These are phyloP conservation scores for Fusarium mundagurra DNA, from an alignment of 2,329 filamentous ascomycete genomes.

Conservation along the genomic window DNA sequence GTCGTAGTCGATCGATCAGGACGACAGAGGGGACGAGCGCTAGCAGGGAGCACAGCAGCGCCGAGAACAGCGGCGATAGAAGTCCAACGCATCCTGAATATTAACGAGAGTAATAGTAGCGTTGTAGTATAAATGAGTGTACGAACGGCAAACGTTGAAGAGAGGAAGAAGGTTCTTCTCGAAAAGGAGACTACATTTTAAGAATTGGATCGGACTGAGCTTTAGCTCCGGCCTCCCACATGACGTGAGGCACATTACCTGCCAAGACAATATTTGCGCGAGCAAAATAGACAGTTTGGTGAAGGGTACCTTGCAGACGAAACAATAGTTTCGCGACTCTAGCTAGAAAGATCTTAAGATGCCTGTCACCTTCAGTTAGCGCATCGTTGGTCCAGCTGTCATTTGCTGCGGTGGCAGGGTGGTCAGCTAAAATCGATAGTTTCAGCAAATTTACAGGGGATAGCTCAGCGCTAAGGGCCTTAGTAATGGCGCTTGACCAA, in stretches of 20 bases:
- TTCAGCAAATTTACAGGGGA: neutral
- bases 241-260: neutral
- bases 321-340: neutral
- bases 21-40: constrained; percentile 6
- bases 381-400: fast-evolving
- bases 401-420: neutral
- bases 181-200: neutral
- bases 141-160: neutral
- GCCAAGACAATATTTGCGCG: neutral
- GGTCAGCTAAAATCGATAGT: neutral
- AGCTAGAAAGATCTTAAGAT: neutral
- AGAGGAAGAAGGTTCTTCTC: neutral
- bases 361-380: neutral
- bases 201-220: neutral
- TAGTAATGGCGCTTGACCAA: neutral
- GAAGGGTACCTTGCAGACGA: neutral
- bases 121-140: neutral
- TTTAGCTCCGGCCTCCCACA: neutral
- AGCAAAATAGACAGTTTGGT: neutral
- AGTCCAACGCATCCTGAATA: constrained; percentile 26
- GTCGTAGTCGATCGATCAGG: neutral
- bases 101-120: constrained; percentile 14
- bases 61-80: constrained; percentile 19
- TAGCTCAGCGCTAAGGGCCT: neutral
- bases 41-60: constrained; percentile 8